phyloP scores from a whole-genome alignment of 2,329 filamentous ascomycete species.

The Pezicula carpinea region DNA sequence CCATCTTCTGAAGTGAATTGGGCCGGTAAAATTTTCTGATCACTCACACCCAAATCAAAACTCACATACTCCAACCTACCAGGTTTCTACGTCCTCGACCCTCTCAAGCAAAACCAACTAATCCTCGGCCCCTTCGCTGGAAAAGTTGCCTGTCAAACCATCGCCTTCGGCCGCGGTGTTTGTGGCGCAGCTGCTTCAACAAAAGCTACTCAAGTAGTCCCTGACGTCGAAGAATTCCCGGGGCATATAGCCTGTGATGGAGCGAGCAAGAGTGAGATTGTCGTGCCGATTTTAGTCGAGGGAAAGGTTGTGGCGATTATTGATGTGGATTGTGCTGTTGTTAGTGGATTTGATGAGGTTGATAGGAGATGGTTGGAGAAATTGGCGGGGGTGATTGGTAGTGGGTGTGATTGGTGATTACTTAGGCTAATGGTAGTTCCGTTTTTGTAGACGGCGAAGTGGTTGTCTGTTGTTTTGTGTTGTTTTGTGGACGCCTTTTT shows the following conservation, averaged over 20 bases:
- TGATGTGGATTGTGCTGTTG: slow-evolving; percentile 69
- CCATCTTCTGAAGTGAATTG: slow-evolving; percentile 71
- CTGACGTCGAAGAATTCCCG: slow-evolving; percentile 69
- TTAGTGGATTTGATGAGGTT: slow-evolving; percentile 63
- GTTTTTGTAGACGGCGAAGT: too few relatives aligned
- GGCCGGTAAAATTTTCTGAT: slow-evolving; percentile 50
- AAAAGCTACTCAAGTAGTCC: slow-evolving; percentile 58
- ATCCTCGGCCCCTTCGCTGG: slow-evolving; percentile 79
- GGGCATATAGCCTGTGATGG: slow-evolving; percentile 81
- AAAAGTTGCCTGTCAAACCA: slow-evolving; percentile 75
- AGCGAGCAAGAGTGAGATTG: slow-evolving; percentile 73
- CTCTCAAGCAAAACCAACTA: slow-evolving; percentile 41
- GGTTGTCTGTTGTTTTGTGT: too few relatives aligned
- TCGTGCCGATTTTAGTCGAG: slow-evolving; percentile 59
- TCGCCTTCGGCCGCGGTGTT: slow-evolving; percentile 68
- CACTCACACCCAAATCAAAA: background rate
- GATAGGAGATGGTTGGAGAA: slow-evolving; percentile 63
- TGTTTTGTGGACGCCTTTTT: too few relatives aligned
- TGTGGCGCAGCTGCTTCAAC: slow-evolving; percentile 66
- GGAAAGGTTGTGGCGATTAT: slow-evolving; percentile 66
- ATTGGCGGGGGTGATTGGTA: slow-evolving; percentile 54
- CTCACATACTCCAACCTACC: background rate
- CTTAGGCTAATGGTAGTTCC: too few relatives aligned
- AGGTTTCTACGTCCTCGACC: slow-evolving; percentile 72
- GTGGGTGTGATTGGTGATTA: slow-evolving; percentile 61